Evolutionary conservation across 169 alveolate genomes (phyloP), one percentile per base, ranked within the genome.

Genomic region (Plasmodium malariae): DNA sequence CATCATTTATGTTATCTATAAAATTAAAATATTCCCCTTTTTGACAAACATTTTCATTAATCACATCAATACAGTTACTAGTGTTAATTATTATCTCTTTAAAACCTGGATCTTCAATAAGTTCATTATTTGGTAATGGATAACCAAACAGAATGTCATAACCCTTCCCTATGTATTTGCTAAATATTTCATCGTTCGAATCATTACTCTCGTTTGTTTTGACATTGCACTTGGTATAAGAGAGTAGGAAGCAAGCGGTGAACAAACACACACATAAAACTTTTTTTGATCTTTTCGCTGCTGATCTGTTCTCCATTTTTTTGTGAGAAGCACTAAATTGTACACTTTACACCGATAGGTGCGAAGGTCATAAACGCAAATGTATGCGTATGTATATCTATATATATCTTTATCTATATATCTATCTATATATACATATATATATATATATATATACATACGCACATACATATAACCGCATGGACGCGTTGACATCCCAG

Each of bases 61-160:
- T 78, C 0, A 43, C 26, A 54, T 78, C 68, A 24, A 78, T n/a
- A 62, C 67, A 40, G n/a, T 45, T 62, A 43, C 36, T 62, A 24
- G 89, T 78, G 32, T 78, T 70, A 28, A 78, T 43, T 62, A 78
- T 78, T 12, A 40, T 59, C 19, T 78, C 65, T 48, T 55, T 78
- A 78, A 78, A 62, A 26, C 89, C 89, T 17, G 69, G 69, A 55
- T 78, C 89, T 32, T 78, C 80, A 48, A 62, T 55, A 26, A 78
- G 89, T 51, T 78, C 89, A 21, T 78, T 78, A 68, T 78, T 78
- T 62, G 89, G 89, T 37, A 78, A 55, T 48, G 89, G 89, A 21
- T 65, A 78, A 19, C 89, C 89, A 68, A 78, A 78, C 74, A 78
- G 51, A 24, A 78, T 78, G 55, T 78, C 74, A 69, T 78, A 78